These are phyloP conservation scores for Misopates orontium DNA, from an alignment of 257 asterid genomes.

Conservation along the genomic window DNA sequence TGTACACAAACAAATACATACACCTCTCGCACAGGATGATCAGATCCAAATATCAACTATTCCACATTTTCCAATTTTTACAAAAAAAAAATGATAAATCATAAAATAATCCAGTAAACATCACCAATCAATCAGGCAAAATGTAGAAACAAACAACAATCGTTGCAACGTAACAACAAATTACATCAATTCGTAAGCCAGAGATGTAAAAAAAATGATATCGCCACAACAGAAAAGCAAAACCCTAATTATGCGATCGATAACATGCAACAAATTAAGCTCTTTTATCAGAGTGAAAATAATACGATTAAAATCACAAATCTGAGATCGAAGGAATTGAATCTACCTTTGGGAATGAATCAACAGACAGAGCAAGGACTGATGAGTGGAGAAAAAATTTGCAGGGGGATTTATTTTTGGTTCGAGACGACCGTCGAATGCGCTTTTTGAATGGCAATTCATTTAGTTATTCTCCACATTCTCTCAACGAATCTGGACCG, in stretches of 20 bases:
- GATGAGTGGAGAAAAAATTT: not conserved
- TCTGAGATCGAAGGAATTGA: not conserved
- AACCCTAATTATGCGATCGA: conserved; percentile 38
- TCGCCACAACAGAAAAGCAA: not conserved
- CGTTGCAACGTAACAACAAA: not conserved
- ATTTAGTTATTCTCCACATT: not conserved
- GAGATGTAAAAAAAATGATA: not conserved
- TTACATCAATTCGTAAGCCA: not conserved
- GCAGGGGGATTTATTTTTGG: not conserved
- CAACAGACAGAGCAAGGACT: conserved; percentile 17
- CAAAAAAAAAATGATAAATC: too few relatives aligned
- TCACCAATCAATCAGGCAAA: not conserved
- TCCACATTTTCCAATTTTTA: not conserved
- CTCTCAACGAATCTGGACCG: conserved; percentile 4
- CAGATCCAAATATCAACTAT: not conserved
- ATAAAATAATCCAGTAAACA: not conserved
- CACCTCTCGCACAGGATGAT: not conserved
- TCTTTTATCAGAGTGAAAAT: not conserved
- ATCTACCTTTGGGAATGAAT: not conserved
- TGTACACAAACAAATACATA: not conserved
- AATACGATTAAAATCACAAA: not conserved
- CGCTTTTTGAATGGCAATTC: not conserved
- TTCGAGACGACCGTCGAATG: not conserved
- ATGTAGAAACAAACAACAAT: not conserved
- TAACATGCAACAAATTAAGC: conserved; percentile 1